phyloP scores from a whole-genome alignment of 2,329 filamentous ascomycete species.

The Hypoxylon sp. region DNA sequence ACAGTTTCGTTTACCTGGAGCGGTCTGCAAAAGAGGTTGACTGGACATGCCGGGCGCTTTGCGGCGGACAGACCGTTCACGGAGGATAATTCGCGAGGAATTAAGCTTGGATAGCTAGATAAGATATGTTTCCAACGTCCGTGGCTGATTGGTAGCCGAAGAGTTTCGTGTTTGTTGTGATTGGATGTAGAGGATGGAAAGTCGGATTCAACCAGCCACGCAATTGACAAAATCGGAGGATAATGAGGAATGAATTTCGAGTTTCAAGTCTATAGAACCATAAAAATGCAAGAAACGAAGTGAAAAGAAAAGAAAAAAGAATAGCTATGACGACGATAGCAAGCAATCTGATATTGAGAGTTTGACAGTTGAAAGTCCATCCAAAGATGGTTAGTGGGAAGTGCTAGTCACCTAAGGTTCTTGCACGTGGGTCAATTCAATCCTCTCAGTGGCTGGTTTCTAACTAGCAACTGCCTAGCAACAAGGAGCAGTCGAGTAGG shows the following conservation, averaged over 20 bases:
- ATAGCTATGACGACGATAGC: conserved; percentile 42
- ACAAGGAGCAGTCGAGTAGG: conserved; percentile 3
- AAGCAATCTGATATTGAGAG: conserved; percentile 31
- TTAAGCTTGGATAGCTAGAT: conserved; percentile 19
- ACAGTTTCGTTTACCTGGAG: conserved; percentile 74
- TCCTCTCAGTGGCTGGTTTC: conserved; percentile 32
- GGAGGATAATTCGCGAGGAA: conserved; percentile 16
- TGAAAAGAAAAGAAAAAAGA: conserved; percentile 22
- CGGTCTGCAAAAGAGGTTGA: conserved; percentile 94
- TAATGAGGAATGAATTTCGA: conserved; percentile 13
- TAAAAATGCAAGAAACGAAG: conserved; percentile 25
- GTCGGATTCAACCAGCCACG: conserved; percentile 18
- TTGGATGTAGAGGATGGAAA: conserved; percentile 22
- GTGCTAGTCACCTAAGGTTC: conserved; percentile 19
- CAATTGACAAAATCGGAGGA: conserved; percentile 4
- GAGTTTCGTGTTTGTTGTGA: conserved; percentile 25
- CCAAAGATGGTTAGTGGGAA: conserved; percentile 33
- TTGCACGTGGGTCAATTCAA: conserved; percentile 32
- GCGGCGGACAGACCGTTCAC: conserved; percentile 3
- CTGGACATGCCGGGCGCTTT: conserved; percentile 77
- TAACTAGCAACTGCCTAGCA: conserved; percentile 13
- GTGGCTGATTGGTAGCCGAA: conserved; percentile 16
- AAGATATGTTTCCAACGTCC: conserved; percentile 13
- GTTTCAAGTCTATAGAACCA: conserved; percentile 15
- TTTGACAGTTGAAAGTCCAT: conserved; percentile 27